phyloP scores from a whole-genome alignment of 2,329 filamentous ascomycete genomes.

The Ophiostoma sp. region DNA sequence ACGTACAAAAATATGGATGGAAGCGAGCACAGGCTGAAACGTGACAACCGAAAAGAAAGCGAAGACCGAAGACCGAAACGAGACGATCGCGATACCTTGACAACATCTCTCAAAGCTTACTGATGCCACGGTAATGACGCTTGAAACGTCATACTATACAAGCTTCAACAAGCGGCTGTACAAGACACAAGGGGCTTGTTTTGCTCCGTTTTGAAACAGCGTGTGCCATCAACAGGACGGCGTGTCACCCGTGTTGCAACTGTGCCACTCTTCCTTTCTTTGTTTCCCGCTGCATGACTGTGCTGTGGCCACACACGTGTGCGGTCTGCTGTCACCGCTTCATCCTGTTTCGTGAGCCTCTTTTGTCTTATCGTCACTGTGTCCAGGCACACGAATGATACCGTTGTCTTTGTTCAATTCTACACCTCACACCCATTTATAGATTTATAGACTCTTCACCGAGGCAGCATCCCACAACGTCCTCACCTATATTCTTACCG shows the following conservation, averaged over 20 bases:
- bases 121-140: no score
- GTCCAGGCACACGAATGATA: background rate
- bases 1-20: no score
- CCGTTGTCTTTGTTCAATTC: no score
- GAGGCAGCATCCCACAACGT: background rate
- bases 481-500: background rate
- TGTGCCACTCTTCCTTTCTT: background rate
- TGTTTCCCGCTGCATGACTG: background rate
- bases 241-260: background rate
- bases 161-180: no score
- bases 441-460: background rate
- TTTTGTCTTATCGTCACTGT: background rate
- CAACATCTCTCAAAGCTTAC: background rate
- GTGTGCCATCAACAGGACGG: background rate
- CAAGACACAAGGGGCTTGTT: background rate
- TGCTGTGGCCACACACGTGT: conserved; percentile 4
- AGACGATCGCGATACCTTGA: background rate
- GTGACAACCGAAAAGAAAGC: background rate
- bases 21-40: background rate
- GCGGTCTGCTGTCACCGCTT: conserved; percentile 9
- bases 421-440: no score
- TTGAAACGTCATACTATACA: no score
- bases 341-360: conserved; percentile 8
- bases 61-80: background rate
- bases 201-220: background rate